Conservation (phyloP, 2,329 filamentous ascomycete species). For the Westerdykella aurantiaca region DNA sequence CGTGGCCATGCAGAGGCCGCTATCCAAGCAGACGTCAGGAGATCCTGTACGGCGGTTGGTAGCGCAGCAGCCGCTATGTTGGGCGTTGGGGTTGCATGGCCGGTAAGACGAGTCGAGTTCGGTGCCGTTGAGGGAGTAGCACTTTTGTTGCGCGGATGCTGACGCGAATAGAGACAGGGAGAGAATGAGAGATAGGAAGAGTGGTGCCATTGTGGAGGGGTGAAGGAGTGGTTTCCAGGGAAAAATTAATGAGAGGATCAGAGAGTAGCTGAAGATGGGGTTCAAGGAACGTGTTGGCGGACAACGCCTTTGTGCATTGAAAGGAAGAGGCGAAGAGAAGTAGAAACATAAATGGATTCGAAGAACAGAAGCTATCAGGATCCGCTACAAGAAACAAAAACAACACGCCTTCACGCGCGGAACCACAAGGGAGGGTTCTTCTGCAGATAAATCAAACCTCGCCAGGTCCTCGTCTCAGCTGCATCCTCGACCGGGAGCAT, state of each 20-base stretch:
- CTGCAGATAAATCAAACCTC: neutral
- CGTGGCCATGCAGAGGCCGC: slow-evolving; percentile 32
- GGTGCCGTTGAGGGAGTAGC: slow-evolving; percentile 27
- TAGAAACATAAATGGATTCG: neutral
- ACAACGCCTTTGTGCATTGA: no score
- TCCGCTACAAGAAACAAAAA: neutral
- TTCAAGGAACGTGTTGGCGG: no score
- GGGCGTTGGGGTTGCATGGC: slow-evolving; percentile 25
- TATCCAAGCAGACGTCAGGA: slow-evolving; percentile 29
- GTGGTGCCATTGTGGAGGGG: no score
- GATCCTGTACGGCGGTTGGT: slow-evolving; percentile 16
- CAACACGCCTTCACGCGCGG: neutral
- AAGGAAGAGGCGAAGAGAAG: neutral
- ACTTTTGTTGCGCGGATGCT: slow-evolving; percentile 15
- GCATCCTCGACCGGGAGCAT: no score
- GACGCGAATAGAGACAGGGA: neutral
- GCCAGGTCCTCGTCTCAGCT: no score
- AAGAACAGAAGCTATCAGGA: neutral
- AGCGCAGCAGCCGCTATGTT: slow-evolving; percentile 32
- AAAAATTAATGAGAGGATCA: no score
- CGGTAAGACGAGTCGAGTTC: slow-evolving; percentile 23
- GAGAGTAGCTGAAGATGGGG: no score
- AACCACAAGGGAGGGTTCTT: neutral
- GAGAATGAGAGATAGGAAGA: neutral
- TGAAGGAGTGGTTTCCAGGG: no score